Percentiles rank a stretch among this genome's conserved stretches.
Conservation (phyloP, 768 basidiomycete species). For the Hypholoma sublateritium region DNA sequence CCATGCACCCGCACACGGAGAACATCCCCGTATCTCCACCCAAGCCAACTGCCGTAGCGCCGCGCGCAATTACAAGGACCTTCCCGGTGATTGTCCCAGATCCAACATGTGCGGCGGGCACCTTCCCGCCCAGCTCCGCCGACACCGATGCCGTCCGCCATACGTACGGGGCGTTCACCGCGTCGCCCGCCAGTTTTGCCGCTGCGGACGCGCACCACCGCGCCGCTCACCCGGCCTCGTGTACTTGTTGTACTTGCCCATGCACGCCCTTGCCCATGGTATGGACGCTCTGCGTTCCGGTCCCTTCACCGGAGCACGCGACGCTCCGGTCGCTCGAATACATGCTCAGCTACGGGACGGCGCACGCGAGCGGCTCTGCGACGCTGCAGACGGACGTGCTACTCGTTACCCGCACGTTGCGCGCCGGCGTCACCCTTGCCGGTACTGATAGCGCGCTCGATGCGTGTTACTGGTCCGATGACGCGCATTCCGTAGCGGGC, state of each 20-base stretch:
- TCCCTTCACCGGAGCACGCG: not conserved
- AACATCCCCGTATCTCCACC: not conserved
- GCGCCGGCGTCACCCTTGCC: not conserved
- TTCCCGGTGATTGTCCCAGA: not conserved
- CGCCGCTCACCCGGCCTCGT: not conserved
- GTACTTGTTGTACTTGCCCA: not conserved
- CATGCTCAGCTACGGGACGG: conserved; percentile 1
- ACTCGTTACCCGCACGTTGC: not conserved
- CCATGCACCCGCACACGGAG: not conserved
- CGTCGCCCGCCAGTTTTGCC: not conserved
- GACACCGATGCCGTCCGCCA: not conserved
- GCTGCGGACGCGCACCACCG: not conserved
- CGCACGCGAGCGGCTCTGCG: not conserved
- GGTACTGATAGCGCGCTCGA: not conserved
- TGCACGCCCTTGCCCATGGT: not conserved
- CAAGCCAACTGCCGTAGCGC: not conserved
- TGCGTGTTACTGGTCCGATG: not conserved
- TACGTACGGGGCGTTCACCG: not conserved
- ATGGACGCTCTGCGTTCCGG: not conserved
- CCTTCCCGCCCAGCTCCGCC: not conserved
- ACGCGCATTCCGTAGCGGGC: not conserved
- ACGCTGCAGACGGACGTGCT: not conserved
- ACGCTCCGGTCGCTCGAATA: not conserved
- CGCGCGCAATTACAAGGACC: not conserved
- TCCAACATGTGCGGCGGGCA: not conserved